A percentile compares a stretch with the other conserved stretches of the same genome.
These are phyloP conservation scores for Periglandula ipomoeae DNA, from an alignment of 2,329 filamentous ascomycete genomes.

Conservation along the genomic window DNA sequence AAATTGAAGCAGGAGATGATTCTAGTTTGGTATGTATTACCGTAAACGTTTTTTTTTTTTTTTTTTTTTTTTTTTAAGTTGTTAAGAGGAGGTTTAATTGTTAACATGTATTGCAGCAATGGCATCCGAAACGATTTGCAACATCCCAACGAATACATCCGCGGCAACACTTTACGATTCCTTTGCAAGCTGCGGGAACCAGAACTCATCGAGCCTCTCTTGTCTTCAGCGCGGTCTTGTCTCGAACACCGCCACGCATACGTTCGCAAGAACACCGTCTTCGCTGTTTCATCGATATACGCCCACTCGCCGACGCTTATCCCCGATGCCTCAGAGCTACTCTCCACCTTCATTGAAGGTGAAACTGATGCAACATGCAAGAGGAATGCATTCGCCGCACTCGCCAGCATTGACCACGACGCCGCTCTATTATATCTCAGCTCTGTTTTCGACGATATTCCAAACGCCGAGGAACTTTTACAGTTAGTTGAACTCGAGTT, in stretches of 20 bases:
- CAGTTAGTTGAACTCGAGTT: slow-evolving; percentile 95
- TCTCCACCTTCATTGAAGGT: slow-evolving; percentile 78
- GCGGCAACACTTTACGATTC: slow-evolving; percentile 96
- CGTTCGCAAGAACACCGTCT: slow-evolving; percentile 96
- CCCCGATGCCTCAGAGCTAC: slow-evolving; percentile 88
- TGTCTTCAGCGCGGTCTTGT: slow-evolving; percentile 85
- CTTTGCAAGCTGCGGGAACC: slow-evolving; percentile 92
- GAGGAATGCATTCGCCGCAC: slow-evolving; percentile 89
- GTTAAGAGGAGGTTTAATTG: too few relatives aligned
- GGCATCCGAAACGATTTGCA: slow-evolving; percentile 96
- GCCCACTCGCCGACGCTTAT: slow-evolving; percentile 86
- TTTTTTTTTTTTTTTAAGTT: too few relatives aligned
- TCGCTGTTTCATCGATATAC: slow-evolving; percentile 86
- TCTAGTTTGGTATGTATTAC: slow-evolving; percentile 67
- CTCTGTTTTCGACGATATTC: slow-evolving; percentile 83
- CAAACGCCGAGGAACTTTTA: slow-evolving; percentile 87
- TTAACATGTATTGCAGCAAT: slow-evolving; percentile 52
- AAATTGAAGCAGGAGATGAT: slow-evolving; percentile 99
- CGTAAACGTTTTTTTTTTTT: too few relatives aligned
- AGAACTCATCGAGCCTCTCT: slow-evolving; percentile 89
- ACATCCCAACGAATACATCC: slow-evolving; percentile 95
- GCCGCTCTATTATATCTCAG: slow-evolving; percentile 83
- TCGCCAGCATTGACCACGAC: slow-evolving; percentile 86
- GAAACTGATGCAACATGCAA: slow-evolving; percentile 96
- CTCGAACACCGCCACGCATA: slow-evolving; percentile 96